Evolutionary conservation across 73 alveolate genomes (phyloP), one percentile per base, ranked within the genome.

Genomic region (Paramecium pentaurelia): DNA sequence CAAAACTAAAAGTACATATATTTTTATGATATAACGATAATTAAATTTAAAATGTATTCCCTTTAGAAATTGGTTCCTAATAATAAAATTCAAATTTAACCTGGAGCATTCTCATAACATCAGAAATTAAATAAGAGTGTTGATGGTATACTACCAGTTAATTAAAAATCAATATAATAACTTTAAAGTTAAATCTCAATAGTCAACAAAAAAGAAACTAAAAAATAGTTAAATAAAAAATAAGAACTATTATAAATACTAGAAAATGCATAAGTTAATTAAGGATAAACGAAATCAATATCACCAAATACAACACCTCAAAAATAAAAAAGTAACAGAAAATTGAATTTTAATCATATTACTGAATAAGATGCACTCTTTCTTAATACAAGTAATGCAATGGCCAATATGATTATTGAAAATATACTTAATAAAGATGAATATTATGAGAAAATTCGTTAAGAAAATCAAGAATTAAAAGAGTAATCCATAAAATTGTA

Each of bases 401-500:
- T 80, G 71, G 71, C 73, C 20, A 80, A 47, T 25, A 44, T 80
- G 71, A 80, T 80, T 22, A 80, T 40, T 45, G 91, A 80, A 20
- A 80, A 80, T 49, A 80, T 80, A 9, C 49, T 80, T 9, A 80
- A 80, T 42, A 80, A 80, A 44, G 91, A 80, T 49, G 91, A 44
- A 45, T 80, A 80, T 80, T 80, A 80, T 80, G 91, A 80, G 7
- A 80, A 28, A 49, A 80, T 80, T 42, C 49, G 91, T 38, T 18
- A 16, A 45, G 91, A 80, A 18, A 80, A 49, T 49, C 30, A 40
- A 2, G 91, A 80, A 7, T 45, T 80, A 12, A 45, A 80, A 14
- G 75, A 80, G 10, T 38, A 3, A 44, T 8, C 36, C 0, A 25
- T 38, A 12, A 45, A 45, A 45, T 28, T 32, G 34, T 8, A 44